Conservation (phyloP, 495 filamentous ascomycete species). For the Cercophora newfieldiana region DNA sequence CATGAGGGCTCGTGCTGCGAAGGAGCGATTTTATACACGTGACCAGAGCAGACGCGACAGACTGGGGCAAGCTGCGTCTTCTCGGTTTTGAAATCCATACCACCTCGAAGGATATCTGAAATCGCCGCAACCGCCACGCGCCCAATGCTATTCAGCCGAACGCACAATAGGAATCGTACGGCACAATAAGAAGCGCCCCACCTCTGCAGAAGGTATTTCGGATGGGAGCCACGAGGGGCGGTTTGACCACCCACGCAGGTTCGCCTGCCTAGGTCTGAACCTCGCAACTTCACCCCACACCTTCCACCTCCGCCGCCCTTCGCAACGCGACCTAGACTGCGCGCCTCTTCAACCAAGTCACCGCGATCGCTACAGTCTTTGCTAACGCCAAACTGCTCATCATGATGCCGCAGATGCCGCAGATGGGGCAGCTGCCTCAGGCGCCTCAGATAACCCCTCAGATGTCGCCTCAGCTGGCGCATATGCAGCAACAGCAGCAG, state of each 20-base stretch:
- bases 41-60: slow-evolving; percentile 16
- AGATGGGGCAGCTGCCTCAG: slow-evolving; percentile 20
- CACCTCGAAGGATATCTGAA: background rate
- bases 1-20: background rate
- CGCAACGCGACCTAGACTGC: background rate
- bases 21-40: background rate
- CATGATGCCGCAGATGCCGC: slow-evolving; percentile 46
- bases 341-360: background rate
- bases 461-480: slow-evolving; percentile 16
- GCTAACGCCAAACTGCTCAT: slow-evolving; percentile 9
- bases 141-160: background rate
- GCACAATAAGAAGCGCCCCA: slow-evolving; percentile 2
- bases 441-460: slow-evolving; percentile 18
- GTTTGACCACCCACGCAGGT: slow-evolving; percentile 33
- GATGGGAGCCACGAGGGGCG: slow-evolving; percentile 27
- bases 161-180: slow-evolving; percentile 2
- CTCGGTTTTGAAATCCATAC: slow-evolving; percentile 7
- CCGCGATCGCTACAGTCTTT: background rate
- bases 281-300: background rate
- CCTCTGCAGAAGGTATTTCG: slow-evolving; percentile 13
- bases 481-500: slow-evolving; percentile 17
- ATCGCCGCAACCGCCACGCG: slow-evolving; percentile 8
- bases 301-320: background rate
- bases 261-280: slow-evolving; percentile 23
- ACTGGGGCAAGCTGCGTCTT: slow-evolving; percentile 7